Evolutionary conservation across 306 rosid genomes (phyloP), one percentile per base, ranked within the genome.

Genomic region (Quillaja saponaria): DNA sequence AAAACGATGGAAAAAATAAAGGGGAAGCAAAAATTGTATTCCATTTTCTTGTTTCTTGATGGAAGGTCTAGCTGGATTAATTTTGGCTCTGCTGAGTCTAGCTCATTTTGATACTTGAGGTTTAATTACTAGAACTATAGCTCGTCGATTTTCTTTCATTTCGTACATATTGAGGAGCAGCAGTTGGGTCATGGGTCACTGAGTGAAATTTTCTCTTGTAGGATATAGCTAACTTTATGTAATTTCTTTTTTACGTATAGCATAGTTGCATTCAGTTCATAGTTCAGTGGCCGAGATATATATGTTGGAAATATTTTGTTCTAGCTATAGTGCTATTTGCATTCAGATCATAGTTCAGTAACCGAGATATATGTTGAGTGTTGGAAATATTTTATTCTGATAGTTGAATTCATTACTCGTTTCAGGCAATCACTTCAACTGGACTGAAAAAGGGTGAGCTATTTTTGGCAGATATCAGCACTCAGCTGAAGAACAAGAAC

Each of bases 401-500:
- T 55, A 5, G 21, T 48, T 56, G 9, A 51, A 6, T 63, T 63
- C 19, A 10, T 63, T 74, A 15, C 25, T 16, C 10, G 55, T 50
- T 60, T 52, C 66, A 91, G 98, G 90, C 88, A 66, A 82, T 92
- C 71, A 75, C 87, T 67, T 88, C 96, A 19, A 77, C 87, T 66
- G 98, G 96, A 74, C 13, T 80, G 13, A 86, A 64, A 90, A 92
- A 86, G 55, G 96, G 90, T 13, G 96, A 88, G 38, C 7, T 66
- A n/a, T 72, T 78, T 76, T 54, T 88, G 80, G 90, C 94, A 0
- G 96, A 86, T 74, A 79, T 88, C 28, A 88, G 72, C 77, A 84
- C 88, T 34, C 85, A 86, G 86, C 61, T 92, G 63, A 88, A 84
- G 94, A 86, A 84, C 85, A 92, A 92, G 76, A 88, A 92, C 77